Evolutionary conservation across 2,329 filamentous ascomycete genomes (phyloP), one percentile per base, ranked within the genome.

Genomic region (Penicillium sp.): DNA sequence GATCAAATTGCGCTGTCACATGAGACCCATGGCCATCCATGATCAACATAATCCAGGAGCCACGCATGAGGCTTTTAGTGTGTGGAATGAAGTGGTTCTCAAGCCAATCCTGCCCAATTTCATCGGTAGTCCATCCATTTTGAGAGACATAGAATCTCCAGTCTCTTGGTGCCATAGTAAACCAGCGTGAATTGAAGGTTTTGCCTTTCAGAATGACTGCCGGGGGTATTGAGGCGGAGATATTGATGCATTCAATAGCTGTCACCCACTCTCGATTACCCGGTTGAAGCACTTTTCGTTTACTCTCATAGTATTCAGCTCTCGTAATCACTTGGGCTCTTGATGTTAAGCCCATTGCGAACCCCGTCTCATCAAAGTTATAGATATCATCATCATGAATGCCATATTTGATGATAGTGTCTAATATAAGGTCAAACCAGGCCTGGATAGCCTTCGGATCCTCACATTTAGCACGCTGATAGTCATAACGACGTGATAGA

Each of bases 11-110:
- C 19, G 61, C 49, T 6, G 63, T 71, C 37, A 69, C 31, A 60
- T 77, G 60, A 54, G 66, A 74, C 51, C 59, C 54, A 63, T 77
- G 60, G 47, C 71, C 61, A 63, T 77, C 68, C 24, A 77, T 58
- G 52, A 78, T 67, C 5, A 78, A 61, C 5, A 77, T 64, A 19
- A 65, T 58, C 64, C 71, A 70, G 42, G 9, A 37, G 5, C 71
- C 64, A 34, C 60, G 60, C 52, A 61, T 52, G 33, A 54, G 57
- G 21, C 26, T 26, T 47, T 59, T 65, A 54, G 61, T 71, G 59
- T 70, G 57, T 43, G 61, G 53, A 52, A 72, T 60, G 61, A 76
- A 75, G 62, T 48, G 5, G 13, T 75, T 60, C 61, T 72, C 39
- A 42, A 75, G 56, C 72, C 58, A 76, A 31, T 60, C 47, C 40